Conservation (phyloP, 2,329 filamentous ascomycete species). For the Fusarium secorum region DNA sequence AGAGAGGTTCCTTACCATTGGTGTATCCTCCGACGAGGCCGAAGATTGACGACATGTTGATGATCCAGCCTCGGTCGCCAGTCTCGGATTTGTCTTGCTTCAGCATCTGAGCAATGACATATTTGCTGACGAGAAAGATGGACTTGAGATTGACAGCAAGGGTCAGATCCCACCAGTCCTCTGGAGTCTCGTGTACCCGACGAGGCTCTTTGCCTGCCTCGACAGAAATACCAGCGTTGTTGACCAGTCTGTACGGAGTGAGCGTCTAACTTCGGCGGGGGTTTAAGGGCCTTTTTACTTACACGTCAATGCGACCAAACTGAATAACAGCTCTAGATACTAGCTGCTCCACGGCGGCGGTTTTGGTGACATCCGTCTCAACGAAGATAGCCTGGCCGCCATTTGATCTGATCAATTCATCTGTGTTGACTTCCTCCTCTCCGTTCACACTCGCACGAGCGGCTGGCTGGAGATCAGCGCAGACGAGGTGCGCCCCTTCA, state of each 20-base stretch:
- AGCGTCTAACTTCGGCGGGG: constrained; percentile 17
- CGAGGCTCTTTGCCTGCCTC: constrained; percentile 44
- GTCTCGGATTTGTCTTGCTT: constrained; percentile 50
- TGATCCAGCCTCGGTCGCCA: constrained; percentile 58
- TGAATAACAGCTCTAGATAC: constrained; percentile 39
- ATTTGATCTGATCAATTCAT: constrained; percentile 46
- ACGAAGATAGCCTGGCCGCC: constrained; percentile 53
- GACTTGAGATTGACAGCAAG: constrained; percentile 50
- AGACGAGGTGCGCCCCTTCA: constrained; percentile 54
- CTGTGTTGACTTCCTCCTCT: constrained; percentile 41
- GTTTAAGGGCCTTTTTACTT: constrained; percentile 7
- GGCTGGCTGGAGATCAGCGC: constrained; percentile 49
- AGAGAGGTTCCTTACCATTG: constrained; percentile 27
- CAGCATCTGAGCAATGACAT: constrained; percentile 58
- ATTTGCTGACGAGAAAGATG: constrained; percentile 54
- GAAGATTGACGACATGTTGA: constrained; percentile 56
- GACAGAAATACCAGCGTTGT: constrained; percentile 54
- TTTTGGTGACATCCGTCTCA: constrained; percentile 52
- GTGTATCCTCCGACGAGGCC: constrained; percentile 47
- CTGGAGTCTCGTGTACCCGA: constrained; percentile 55
- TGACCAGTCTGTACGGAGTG: constrained; percentile 43
- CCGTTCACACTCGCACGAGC: constrained; percentile 39
- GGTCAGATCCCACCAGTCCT: constrained; percentile 54
- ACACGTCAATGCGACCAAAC: constrained; percentile 39
- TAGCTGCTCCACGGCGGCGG: constrained; percentile 47